Evolutionary conservation across 768 basidiomycete genomes (phyloP).

Genomic region (Trametes meyenii): DNA sequence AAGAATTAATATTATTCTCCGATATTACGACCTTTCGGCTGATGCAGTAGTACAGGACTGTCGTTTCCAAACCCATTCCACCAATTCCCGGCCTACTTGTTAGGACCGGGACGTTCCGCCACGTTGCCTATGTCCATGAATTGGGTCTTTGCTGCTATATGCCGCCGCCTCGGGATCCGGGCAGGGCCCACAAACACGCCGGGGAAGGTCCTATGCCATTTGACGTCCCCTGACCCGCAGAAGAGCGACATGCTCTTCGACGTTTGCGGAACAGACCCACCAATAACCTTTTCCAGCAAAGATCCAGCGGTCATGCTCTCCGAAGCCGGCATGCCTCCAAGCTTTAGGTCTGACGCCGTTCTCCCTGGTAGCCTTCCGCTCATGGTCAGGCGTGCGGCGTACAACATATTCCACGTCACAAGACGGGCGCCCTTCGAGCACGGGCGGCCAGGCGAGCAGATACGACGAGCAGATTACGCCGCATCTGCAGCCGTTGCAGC

Average conservation of each 20-base stretch:
- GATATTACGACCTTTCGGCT: background rate
- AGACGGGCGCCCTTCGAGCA: slow-evolving; percentile 3
- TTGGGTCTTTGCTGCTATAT: slow-evolving; percentile 58
- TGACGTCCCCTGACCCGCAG: slow-evolving; percentile 41
- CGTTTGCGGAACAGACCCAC: slow-evolving; percentile 34
- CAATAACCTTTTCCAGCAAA: slow-evolving; percentile 19
- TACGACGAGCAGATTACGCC: slow-evolving; percentile 24
- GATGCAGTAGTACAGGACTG: slow-evolving; percentile 31
- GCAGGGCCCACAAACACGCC: slow-evolving; percentile 63
- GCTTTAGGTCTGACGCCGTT: slow-evolving; percentile 20
- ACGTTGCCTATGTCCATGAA: slow-evolving; percentile 64
- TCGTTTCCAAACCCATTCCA: slow-evolving; percentile 49
- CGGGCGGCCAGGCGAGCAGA: slow-evolving; percentile 2
- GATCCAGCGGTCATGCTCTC: slow-evolving; percentile 17
- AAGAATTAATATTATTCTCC: slow-evolving; percentile 19
- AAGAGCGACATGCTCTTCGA: slow-evolving; percentile 49
- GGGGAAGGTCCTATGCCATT: slow-evolving; percentile 53
- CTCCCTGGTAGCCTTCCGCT: slow-evolving; percentile 8
- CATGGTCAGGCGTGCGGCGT: slow-evolving; percentile 16
- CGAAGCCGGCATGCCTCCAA: slow-evolving; percentile 15
- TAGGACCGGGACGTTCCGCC: slow-evolving; percentile 39
- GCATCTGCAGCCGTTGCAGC: slow-evolving; percentile 19
- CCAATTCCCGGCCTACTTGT: slow-evolving; percentile 62
- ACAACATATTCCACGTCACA: slow-evolving; percentile 18
- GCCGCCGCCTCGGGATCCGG: slow-evolving; percentile 50